Percentiles rank a stretch among this genome's conserved stretches.
These are phyloP conservation scores for Leishmania martiniquensis DNA, from an alignment of 208 protist genomes.

Conservation along the genomic window DNA sequence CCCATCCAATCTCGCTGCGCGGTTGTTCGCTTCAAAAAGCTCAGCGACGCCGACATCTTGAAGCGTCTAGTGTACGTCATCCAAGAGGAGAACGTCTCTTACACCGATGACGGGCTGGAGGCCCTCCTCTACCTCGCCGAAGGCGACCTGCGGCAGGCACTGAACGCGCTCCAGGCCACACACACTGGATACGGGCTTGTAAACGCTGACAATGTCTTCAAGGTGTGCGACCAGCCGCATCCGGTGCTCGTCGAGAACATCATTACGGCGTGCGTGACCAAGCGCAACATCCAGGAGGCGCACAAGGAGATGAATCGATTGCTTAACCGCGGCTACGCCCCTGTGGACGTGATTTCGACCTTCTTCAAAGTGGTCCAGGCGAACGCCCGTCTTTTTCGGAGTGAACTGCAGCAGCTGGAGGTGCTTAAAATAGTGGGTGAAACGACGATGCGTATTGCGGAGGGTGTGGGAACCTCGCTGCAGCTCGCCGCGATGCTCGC, in stretches of 20 bases:
- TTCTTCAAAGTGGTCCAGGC: conserved; percentile 93
- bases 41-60: conserved; percentile 93
- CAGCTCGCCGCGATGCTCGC: conserved; percentile 89
- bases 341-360: conserved; percentile 96
- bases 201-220: conserved; percentile 98
- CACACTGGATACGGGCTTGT: conserved; percentile 95
- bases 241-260: conserved; percentile 94
- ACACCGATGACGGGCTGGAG: conserved; percentile 96
- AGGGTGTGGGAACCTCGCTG: conserved; percentile 82
- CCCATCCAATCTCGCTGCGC: conserved; percentile 98
- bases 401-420: conserved; percentile 79
- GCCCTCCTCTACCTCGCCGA: conserved; percentile 98
- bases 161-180: conserved; percentile 99
- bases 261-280: conserved; percentile 81
- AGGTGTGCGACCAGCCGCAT: conserved; percentile 99
- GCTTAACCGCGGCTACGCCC: conserved; percentile 94
- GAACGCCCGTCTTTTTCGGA: conserved; percentile 52
- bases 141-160: conserved; percentile 96
- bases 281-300: conserved; percentile 71
- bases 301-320: conserved; percentile 87
- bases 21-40: conserved; percentile 84
- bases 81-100: conserved; percentile 88
- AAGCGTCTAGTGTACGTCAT: conserved; percentile 93
- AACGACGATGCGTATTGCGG: conserved; percentile 87
- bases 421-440: conserved; percentile 84